Conservation (phyloP, 2,329 filamentous ascomycete genomes). For the Clonostachys byssicola region DNA sequence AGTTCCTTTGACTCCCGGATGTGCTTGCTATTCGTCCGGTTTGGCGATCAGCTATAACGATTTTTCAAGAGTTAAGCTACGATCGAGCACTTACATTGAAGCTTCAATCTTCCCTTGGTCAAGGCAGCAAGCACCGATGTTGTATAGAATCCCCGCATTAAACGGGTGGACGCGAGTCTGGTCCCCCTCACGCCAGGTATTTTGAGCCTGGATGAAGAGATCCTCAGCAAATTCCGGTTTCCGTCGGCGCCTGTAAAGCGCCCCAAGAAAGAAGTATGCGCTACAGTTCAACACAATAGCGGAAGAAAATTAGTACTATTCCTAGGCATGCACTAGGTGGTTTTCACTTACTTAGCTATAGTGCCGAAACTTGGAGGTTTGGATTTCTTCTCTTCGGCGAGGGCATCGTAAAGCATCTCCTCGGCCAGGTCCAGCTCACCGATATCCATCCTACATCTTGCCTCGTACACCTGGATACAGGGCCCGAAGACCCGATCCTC, state of each 20-base stretch:
- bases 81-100: slow-evolving; percentile 2
- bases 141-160: slow-evolving; percentile 5
- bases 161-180: slow-evolving; percentile 2
- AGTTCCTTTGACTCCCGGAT: slow-evolving; percentile 4
- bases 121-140: slow-evolving; percentile 1
- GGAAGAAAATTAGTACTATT: background rate
- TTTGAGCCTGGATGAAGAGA: slow-evolving; percentile 6
- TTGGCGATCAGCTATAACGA: background rate
- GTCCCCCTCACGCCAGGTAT: slow-evolving; percentile 4
- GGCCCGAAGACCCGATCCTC: background rate
- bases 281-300: background rate
- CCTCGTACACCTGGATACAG: background rate
- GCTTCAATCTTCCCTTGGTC: slow-evolving; percentile 6
- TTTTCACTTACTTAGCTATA: background rate
- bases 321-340: background rate
- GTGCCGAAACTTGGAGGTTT: background rate
- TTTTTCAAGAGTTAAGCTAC: background rate
- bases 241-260: background rate
- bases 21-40: slow-evolving; percentile 7
- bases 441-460: background rate
- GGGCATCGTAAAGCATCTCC: background rate
- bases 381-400: background rate
- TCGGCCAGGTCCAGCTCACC: background rate
- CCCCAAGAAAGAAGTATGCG: slow-evolving; percentile 3
- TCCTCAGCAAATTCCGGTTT: slow-evolving; percentile 2